phyloP scores from a whole-genome alignment of 176 grass and related monocot genomes.

The Triticum turgidum region DNA sequence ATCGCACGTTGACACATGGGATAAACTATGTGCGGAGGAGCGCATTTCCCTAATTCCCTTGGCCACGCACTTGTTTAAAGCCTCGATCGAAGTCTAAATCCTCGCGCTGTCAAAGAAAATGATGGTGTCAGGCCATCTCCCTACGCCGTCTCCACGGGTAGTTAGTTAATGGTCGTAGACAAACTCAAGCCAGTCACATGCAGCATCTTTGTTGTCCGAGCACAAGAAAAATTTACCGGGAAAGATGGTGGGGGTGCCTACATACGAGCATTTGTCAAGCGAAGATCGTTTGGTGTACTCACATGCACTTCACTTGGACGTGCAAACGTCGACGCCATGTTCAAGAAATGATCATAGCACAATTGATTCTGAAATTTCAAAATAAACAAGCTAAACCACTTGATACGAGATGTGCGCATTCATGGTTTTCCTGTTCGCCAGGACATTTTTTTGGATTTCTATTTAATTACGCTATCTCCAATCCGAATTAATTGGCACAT shows the following conservation, averaged over 20 bases:
- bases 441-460: too few relatives aligned
- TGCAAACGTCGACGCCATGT: background rate
- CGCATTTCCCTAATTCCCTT: conserved; percentile 28
- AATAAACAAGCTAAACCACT: too few relatives aligned
- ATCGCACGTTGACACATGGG: conserved; percentile 9
- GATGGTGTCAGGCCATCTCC: conserved; percentile 37
- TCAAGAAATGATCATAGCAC: too few relatives aligned
- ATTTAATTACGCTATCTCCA: too few relatives aligned
- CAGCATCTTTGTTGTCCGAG: background rate
- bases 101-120: conserved; percentile 27
- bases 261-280: background rate
- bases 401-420: too few relatives aligned
- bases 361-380: too few relatives aligned
- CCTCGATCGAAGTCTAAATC: background rate
- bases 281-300: too few relatives aligned
- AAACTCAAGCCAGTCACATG: conserved; percentile 2
- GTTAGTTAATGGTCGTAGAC: background rate
- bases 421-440: too few relatives aligned
- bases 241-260: background rate
- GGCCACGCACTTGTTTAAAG: background rate
- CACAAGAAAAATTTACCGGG: background rate
- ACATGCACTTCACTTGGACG: background rate
- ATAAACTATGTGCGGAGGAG: conserved; percentile 10
- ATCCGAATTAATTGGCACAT: too few relatives aligned
- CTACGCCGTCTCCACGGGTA: conserved; percentile 10